A percentile compares a stretch with the other conserved stretches of the same genome.
phyloP scores from a whole-genome alignment of 2,329 filamentous ascomycete species.

The Clonostachys rosea region DNA sequence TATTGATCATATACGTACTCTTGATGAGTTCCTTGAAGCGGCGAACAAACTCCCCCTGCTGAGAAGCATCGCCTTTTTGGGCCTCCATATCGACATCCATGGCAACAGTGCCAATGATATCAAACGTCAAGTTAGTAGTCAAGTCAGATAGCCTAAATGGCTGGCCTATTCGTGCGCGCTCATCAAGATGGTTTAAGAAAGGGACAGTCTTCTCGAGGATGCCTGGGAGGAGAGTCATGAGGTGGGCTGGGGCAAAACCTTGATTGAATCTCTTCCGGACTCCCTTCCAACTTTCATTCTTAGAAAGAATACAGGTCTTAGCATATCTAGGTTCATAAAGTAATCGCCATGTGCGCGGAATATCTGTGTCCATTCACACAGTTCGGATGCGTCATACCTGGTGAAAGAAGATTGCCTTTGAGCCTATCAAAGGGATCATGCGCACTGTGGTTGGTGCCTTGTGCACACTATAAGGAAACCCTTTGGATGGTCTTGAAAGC shows the following conservation, averaged over 20 bases:
- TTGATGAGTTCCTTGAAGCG: slow-evolving; percentile 16
- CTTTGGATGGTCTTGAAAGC: slow-evolving; percentile 20
- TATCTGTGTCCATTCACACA: too few relatives aligned
- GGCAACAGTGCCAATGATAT: slow-evolving; percentile 27
- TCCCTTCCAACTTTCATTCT: slow-evolving; percentile 9
- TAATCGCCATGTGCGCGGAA: too few relatives aligned
- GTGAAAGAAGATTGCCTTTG: slow-evolving; percentile 14
- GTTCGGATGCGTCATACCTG: not conserved
- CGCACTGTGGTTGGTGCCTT: not conserved
- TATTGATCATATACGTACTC: not conserved
- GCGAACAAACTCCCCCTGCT: slow-evolving; percentile 19
- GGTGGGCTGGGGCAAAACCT: slow-evolving; percentile 29
- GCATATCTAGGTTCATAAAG: too few relatives aligned
- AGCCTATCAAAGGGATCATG: slow-evolving; percentile 23
- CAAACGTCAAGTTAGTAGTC: slow-evolving; percentile 26
- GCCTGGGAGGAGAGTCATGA: slow-evolving; percentile 25
- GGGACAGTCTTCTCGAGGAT: slow-evolving; percentile 22
- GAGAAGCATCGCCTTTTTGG: slow-evolving; percentile 14
- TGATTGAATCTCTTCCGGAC: slow-evolving; percentile 26
- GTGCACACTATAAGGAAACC: slow-evolving; percentile 12
- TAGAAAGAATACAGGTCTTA: too few relatives aligned
- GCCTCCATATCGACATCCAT: slow-evolving; percentile 26
- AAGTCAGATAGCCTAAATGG: slow-evolving; percentile 18
- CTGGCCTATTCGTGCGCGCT: slow-evolving; percentile 14
- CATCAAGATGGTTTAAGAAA: slow-evolving; percentile 15